phyloP scores from a whole-genome alignment of 108 stramenopile species.

The Conticribra weissflogii region DNA sequence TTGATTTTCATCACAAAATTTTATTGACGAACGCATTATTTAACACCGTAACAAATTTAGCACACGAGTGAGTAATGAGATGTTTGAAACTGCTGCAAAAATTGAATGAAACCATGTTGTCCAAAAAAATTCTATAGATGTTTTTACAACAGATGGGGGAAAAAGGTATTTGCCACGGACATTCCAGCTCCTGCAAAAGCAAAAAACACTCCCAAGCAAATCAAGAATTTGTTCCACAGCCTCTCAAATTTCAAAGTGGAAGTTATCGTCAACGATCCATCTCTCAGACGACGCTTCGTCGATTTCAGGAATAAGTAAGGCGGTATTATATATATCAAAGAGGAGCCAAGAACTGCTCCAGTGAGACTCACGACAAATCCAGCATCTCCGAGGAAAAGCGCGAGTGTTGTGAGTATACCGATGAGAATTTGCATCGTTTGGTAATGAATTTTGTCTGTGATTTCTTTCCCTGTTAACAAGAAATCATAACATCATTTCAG shows the following conservation, averaged over 20 bases:
- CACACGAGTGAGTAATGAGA: too few relatives aligned
- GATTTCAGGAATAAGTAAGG: conserved; percentile 72
- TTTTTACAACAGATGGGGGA: conserved; percentile 66
- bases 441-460: conserved; percentile 37
- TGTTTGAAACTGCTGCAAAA: too few relatives aligned
- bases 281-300: conserved; percentile 27
- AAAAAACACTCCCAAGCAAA: conserved; percentile 58
- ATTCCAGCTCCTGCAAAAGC: conserved; percentile 55
- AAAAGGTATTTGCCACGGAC: conserved; percentile 61
- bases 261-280: conserved; percentile 20
- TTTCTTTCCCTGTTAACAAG: conserved; percentile 25
- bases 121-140: too few relatives aligned
- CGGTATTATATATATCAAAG: conserved; percentile 90
- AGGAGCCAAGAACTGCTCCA: conserved; percentile 86
- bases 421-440: conserved; percentile 50
- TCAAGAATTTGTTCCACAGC: conserved; percentile 56
- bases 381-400: conserved; percentile 79
- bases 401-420: conserved; percentile 56
- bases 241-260: conserved; percentile 50
- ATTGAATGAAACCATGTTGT: too few relatives aligned
- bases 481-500: too few relatives aligned
- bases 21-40: too few relatives aligned
- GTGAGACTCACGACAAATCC: conserved; percentile 90
- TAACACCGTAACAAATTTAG: too few relatives aligned
- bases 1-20: too few relatives aligned